phyloP scores from a whole-genome alignment of 2,329 filamentous ascomycete genomes.

The Claviceps spartinae region DNA sequence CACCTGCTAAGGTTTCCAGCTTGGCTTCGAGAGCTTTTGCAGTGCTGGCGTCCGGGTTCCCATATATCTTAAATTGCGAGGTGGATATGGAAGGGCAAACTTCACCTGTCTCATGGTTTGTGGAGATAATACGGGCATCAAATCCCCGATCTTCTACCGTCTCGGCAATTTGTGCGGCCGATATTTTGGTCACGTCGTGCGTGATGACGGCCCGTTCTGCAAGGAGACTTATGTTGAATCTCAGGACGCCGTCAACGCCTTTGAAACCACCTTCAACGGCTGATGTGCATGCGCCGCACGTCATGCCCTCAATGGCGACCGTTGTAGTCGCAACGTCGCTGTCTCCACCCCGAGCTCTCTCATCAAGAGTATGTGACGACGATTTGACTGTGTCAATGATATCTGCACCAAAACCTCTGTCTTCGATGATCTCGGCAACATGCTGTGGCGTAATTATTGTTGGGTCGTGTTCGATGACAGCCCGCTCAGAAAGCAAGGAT shows the following conservation, averaged over 20 bases:
- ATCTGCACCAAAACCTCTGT: constrained; percentile 67
- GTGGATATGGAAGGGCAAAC: constrained; percentile 43
- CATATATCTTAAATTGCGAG: constrained; percentile 74
- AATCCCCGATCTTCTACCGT: constrained; percentile 86
- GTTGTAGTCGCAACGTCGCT: constrained; percentile 57
- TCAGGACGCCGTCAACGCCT: constrained; percentile 60
- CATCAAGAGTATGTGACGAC: constrained; percentile 9
- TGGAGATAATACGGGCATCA: constrained; percentile 70
- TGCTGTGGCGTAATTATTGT: constrained; percentile 35
- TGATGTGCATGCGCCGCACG: constrained; percentile 89
- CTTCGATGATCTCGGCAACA: constrained; percentile 48
- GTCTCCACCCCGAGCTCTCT: constrained; percentile 16
- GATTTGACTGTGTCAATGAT: constrained; percentile 57
- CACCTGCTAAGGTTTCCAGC: constrained; percentile 52
- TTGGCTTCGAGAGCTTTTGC: constrained; percentile 58
- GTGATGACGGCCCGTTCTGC: constrained; percentile 84
- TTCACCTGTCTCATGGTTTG: constrained; percentile 45
- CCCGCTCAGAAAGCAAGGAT: constrained; percentile 70
- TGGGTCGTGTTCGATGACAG: constrained; percentile 71
- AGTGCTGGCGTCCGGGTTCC: constrained; percentile 56
- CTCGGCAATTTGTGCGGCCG: constrained; percentile 61
- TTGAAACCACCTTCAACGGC: constrained; percentile 76
- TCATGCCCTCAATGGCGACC: constrained; percentile 89
- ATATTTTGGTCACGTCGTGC: constrained; percentile 60
- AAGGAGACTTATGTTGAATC: constrained; percentile 89